These are phyloP conservation scores for Adansonia rubrostipa DNA, from an alignment of 441 rosid species.

Conservation along the genomic window DNA sequence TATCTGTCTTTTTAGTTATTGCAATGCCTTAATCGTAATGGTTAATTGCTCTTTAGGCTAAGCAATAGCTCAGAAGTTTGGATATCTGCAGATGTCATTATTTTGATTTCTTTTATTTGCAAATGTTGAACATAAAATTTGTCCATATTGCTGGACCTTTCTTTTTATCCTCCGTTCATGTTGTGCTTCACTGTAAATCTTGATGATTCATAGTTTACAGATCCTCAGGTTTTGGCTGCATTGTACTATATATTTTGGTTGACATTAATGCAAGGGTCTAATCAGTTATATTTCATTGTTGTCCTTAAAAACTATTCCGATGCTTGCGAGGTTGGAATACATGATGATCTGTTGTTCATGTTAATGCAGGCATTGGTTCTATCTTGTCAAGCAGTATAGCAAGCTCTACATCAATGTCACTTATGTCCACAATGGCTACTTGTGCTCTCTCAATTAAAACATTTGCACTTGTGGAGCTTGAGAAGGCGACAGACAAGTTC, in stretches of 20 bases:
- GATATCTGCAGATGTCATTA: constrained; percentile 13
- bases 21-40: neutral
- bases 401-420: constrained; percentile 77
- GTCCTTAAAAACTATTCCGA: neutral
- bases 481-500: constrained; percentile 85
- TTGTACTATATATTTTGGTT: neutral
- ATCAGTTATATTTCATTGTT: constrained; percentile 7
- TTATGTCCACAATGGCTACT: constrained; percentile 80
- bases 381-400: constrained; percentile 71
- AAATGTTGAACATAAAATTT: neutral
- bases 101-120: constrained; percentile 4
- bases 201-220: neutral
- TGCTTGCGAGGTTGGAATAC: neutral
- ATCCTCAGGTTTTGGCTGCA: neutral
- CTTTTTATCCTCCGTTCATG: neutral
- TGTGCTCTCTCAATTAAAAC: constrained; percentile 82
- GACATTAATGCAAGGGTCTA: neutral
- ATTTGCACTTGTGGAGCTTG: constrained; percentile 70
- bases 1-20: neutral
- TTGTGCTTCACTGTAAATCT: neutral
- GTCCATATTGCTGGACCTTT: neutral
- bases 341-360: constrained; percentile 26
- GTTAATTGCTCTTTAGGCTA: neutral
- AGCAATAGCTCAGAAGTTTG: neutral
- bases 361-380: constrained; percentile 68